These are phyloP conservation scores for Cicer arietinum DNA, from an alignment of 306 rosid species.

Conservation along the genomic window DNA sequence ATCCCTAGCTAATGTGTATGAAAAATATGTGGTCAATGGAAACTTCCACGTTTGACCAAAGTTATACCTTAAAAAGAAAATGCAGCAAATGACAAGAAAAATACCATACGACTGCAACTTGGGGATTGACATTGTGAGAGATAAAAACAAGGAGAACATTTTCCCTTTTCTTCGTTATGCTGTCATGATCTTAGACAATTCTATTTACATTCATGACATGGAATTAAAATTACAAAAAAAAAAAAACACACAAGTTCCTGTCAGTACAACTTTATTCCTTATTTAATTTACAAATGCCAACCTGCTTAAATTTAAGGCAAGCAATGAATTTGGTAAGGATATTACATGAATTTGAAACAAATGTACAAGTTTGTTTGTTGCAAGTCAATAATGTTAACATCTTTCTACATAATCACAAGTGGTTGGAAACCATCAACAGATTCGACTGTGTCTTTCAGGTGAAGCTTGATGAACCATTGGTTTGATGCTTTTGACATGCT, in stretches of 20 bases:
- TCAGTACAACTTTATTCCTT: slow-evolving; percentile 64
- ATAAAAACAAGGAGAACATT: slow-evolving; percentile 22
- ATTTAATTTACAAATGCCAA: slow-evolving; percentile 80
- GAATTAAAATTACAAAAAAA: slow-evolving; percentile 34
- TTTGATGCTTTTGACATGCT: slow-evolving; percentile 62
- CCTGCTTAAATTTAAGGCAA: slow-evolving; percentile 48
- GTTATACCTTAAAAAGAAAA: too few relatives aligned
- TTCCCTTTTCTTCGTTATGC: slow-evolving; percentile 18
- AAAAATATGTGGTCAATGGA: too few relatives aligned
- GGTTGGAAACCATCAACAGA: slow-evolving; percentile 49
- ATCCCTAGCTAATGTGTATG: too few relatives aligned
- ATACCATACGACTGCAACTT: not conserved
- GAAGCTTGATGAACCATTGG: not conserved
- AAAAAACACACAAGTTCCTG: slow-evolving; percentile 44
- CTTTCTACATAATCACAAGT: slow-evolving; percentile 61
- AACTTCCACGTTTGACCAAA: too few relatives aligned
- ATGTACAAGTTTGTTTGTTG: slow-evolving; percentile 69
- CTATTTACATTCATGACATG: slow-evolving; percentile 42
- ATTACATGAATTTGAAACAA: slow-evolving; percentile 67
- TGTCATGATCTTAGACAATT: slow-evolving; percentile 34
- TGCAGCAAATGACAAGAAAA: slow-evolving; percentile 4
- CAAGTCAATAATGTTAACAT: slow-evolving; percentile 46
- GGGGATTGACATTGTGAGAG: not conserved
- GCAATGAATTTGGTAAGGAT: slow-evolving; percentile 71
- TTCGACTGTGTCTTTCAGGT: not conserved